These are phyloP conservation scores for Herpetomonas samuelpessoai DNA, from an alignment of 208 protist species.

Conservation along the genomic window DNA sequence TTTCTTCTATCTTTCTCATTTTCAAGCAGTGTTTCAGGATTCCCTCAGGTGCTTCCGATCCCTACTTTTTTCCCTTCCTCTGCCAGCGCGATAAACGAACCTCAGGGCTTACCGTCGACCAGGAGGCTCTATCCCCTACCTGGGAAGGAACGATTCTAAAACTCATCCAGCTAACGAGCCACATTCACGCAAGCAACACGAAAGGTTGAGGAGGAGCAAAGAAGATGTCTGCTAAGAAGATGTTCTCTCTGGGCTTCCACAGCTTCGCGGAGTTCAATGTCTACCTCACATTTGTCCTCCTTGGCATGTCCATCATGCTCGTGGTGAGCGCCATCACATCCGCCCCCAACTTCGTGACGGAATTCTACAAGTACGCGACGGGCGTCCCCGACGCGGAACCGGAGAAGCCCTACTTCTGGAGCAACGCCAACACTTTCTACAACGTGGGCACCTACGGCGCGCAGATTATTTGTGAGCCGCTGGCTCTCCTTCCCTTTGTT, in stretches of 20 bases:
- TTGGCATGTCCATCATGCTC: constrained; percentile 88
- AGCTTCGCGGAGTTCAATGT: constrained; percentile 58
- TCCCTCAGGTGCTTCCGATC: no score
- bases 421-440: constrained; percentile 79
- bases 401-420: constrained; percentile 55
- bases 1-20: no score
- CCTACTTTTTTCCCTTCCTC: no score
- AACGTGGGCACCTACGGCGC: constrained; percentile 56
- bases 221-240: no score
- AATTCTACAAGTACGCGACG: constrained; percentile 77
- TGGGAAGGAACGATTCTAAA: no score
- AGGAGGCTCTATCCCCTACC: no score
- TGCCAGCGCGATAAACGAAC: no score
- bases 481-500: constrained; percentile 40
- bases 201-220: no score
- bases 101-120: no score
- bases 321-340: constrained; percentile 81
- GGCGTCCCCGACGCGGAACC: constrained; percentile 32
- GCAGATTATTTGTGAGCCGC: constrained; percentile 55
- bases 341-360: constrained; percentile 64
- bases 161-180: no score
- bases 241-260: constrained; percentile 52
- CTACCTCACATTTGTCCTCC: constrained; percentile 78
- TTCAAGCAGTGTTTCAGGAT: no score
- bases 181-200: no score